phyloP scores from a whole-genome alignment of 768 basidiomycete genomes.

The Chlorophyllum brunneum region DNA sequence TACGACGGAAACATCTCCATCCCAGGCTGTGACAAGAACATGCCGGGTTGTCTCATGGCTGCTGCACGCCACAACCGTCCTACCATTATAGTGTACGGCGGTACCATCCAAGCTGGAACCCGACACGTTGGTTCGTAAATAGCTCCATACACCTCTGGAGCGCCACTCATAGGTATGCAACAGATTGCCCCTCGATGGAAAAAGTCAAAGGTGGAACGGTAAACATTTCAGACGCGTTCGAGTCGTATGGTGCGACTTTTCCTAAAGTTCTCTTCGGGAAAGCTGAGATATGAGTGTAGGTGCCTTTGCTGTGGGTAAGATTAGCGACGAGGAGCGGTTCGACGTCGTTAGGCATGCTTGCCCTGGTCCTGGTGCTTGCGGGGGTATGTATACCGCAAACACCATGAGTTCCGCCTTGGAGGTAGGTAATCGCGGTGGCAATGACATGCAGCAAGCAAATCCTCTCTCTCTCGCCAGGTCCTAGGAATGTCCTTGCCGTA shows the following conservation, averaged over 20 bases:
- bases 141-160: conserved; percentile 17
- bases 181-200: conserved; percentile 78
- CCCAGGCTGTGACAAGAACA: conserved; percentile 91
- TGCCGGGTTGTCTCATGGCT: conserved; percentile 88
- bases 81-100: conserved; percentile 84
- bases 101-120: conserved; percentile 75
- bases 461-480: conserved; percentile 28
- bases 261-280: not conserved
- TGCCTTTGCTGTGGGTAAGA: conserved; percentile 72
- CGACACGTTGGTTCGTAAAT: conserved; percentile 52
- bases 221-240: conserved; percentile 82
- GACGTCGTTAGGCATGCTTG: conserved; percentile 86
- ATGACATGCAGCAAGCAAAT: not conserved
- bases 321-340: conserved; percentile 74
- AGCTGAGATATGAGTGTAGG: conserved; percentile 34
- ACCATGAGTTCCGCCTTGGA: conserved; percentile 87
- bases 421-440: conserved; percentile 17
- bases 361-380: conserved; percentile 81
- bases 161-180: conserved; percentile 7
- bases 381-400: conserved; percentile 90
- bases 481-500: conserved; percentile 85
- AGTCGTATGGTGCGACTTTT: conserved; percentile 61
- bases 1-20: conserved; percentile 86
- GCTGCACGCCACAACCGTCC: conserved; percentile 85
- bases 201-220: conserved; percentile 76